Evolutionary conservation across 2,329 filamentous ascomycete genomes (phyloP).

Genomic region (Aspergillus fischeri): DNA sequence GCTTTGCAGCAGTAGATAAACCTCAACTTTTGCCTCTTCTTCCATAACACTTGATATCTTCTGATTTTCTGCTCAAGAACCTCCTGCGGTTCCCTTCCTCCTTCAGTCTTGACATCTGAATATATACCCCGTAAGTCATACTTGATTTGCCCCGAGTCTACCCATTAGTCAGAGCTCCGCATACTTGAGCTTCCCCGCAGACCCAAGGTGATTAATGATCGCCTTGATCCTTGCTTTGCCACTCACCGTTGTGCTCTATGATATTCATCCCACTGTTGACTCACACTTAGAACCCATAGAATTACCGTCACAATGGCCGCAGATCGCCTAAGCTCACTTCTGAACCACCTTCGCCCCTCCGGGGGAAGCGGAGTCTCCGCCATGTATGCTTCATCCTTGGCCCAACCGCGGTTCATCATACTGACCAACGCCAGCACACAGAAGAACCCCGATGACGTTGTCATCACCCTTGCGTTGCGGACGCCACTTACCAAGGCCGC

Average conservation of each 20-base stretch:
- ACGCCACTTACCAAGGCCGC: conserved; percentile 83
- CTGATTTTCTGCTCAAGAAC: too few relatives aligned
- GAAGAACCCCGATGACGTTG: conserved; percentile 93
- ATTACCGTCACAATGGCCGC: conserved; percentile 60
- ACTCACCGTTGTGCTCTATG: not conserved
- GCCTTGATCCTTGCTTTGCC: not conserved
- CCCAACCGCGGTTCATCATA: not conserved
- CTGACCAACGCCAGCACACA: conserved; percentile 59
- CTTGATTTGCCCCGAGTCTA: not conserved
- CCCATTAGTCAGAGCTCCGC: not conserved
- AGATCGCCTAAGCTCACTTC: conserved; percentile 80
- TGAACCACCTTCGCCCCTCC: conserved; percentile 73
- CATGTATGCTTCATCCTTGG: conserved; percentile 60
- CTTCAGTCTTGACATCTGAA: not conserved
- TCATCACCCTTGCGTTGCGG: conserved; percentile 87
- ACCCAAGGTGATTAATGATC: not conserved
- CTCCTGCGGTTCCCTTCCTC: conserved; percentile 1
- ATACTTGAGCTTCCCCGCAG: not conserved
- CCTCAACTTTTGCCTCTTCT: not conserved
- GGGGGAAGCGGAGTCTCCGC: conserved; percentile 65
- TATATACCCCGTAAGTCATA: not conserved
- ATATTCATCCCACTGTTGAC: not conserved
- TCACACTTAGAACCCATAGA: not conserved
- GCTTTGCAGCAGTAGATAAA: not conserved
- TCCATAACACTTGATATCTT: too few relatives aligned